Evolutionary conservation across 2,329 filamentous ascomycete species (phyloP), one percentile per base, ranked within the genome.

Genomic region (Westerdykella sp.): DNA sequence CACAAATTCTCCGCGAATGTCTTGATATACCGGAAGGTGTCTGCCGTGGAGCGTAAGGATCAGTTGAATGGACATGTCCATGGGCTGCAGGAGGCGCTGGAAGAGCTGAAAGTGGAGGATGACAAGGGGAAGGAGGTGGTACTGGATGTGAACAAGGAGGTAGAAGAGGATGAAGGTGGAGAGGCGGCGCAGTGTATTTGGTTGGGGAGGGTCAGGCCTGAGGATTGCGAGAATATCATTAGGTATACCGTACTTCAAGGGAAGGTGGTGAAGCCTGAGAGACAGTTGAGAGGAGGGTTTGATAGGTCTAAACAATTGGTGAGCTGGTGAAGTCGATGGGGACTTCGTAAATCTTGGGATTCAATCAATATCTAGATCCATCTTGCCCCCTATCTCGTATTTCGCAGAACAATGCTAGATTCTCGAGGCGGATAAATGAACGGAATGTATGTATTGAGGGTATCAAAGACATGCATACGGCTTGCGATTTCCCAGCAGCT

Each of bases 1-100:
- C 93, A 98, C 73, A 96, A 96, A 72, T 97, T 95, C 70, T 83
- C 84, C 37, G 93, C 93, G 22, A 98, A 98, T 59, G 81, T 97
- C 55, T 86, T 98, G 73, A 75, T 98, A 1, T 97, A 98, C 66
- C 79, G 93, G 9, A 76, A 78, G 14, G 73, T 57, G 0, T 58
- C 59, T 1, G 58, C 53, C 0, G 44, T 59, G 0, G 46, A 54
- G 21, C 47, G 42, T 14, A 48, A 53, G 3, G 52, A 49, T 16
- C 36, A 55, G 23, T 40, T 45, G 5, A 56, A 56, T 37, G 56
- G 52, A 1, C 51, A 57, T 7, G 32, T 43, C 14, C 53, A 62
- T 25, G 55, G 55, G 5, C 53, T 63, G 14, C 35, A 63, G 54
- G 60, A 65, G 63, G 51, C 69, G 40, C 14, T 67, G 46, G 58